phyloP scores from a whole-genome alignment of 108 stramenopile genomes.

The Phaeodactylum tricornutum region DNA sequence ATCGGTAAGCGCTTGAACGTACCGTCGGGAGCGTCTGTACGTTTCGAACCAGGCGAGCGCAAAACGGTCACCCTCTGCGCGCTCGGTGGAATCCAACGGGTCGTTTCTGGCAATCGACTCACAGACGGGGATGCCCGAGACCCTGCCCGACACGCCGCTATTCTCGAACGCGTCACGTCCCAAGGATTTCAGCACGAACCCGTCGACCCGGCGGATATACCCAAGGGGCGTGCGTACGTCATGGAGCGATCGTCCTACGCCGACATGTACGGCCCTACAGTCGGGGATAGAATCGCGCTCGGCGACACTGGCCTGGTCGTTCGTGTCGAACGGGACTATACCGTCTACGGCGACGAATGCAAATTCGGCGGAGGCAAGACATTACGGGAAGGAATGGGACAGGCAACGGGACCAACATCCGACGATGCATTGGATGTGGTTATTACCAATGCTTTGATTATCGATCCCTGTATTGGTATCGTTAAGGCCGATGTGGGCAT shows the following conservation, averaged over 20 bases:
- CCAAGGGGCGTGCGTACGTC: conserved; percentile 31
- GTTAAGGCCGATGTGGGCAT: conserved; percentile 94
- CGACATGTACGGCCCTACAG: conserved; percentile 79
- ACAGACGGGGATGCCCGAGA: conserved; percentile 34
- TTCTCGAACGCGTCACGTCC: conserved; percentile 37
- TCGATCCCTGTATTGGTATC: conserved; percentile 82
- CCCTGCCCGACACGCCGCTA: conserved; percentile 19
- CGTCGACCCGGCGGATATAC: conserved; percentile 13
- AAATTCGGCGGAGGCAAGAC: conserved; percentile 98
- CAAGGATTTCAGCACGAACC: conserved; percentile 30
- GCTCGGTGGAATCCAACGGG: conserved; percentile 62
- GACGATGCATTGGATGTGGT: conserved; percentile 78
- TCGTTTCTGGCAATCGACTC: conserved; percentile 49
- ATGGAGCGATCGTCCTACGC: conserved; percentile 49
- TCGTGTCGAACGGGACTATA: conserved; percentile 64
- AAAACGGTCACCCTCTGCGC: conserved; percentile 87
- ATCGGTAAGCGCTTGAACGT: conserved; percentile 90
- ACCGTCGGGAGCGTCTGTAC: conserved; percentile 84
- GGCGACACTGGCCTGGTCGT: conserved; percentile 87
- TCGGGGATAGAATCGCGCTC: conserved; percentile 77
- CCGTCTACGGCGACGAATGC: conserved; percentile 92
- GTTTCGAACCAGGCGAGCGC: conserved; percentile 95
- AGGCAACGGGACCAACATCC: conserved; percentile 62
- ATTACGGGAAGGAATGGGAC: conserved; percentile 98
- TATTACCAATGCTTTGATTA: conserved; percentile 93